Conservation (phyloP, 768 basidiomycete species). For the Boletus bicolor region DNA sequence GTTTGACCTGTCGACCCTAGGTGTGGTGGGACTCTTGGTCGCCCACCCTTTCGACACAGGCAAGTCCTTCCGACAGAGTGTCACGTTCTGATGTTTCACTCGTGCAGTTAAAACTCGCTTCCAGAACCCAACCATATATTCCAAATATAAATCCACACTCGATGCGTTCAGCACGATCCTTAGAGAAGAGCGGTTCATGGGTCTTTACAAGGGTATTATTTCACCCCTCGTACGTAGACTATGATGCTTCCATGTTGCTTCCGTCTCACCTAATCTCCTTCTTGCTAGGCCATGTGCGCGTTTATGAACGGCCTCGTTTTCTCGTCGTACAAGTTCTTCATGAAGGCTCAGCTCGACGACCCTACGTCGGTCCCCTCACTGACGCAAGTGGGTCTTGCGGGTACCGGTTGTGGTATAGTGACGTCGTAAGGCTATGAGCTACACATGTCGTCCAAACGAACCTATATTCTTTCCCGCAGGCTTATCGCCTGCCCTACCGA, state of each 20-base stretch:
- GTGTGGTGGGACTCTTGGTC: constrained; percentile 61
- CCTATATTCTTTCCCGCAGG: constrained; percentile 34
- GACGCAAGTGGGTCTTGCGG: constrained; percentile 71
- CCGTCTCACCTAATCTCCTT: neutral
- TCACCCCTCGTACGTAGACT: constrained; percentile 67
- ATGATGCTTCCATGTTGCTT: neutral
- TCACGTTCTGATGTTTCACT: neutral
- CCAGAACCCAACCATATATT: constrained; percentile 58
- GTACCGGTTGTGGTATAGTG: constrained; percentile 74
- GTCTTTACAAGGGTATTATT: constrained; percentile 72
- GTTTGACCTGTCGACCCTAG: constrained; percentile 24
- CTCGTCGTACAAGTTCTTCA: constrained; percentile 76
- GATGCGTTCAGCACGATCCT: constrained; percentile 66
- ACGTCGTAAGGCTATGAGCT: constrained; percentile 56
- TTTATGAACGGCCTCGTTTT: constrained; percentile 86
- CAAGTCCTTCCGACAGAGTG: constrained; percentile 17
- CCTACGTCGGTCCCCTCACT: constrained; percentile 55
- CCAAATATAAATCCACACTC: constrained; percentile 60
- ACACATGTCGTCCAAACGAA: neutral
- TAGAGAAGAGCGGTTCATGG: constrained; percentile 62
- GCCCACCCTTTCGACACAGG: constrained; percentile 80
- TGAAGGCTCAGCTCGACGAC: constrained; percentile 58
- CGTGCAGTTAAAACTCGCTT: constrained; percentile 73
- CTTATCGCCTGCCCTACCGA: constrained; percentile 81
- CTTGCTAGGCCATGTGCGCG: constrained; percentile 58